These are phyloP conservation scores for Cladorrhinum sp. DNA, from an alignment of 2,329 filamentous ascomycete genomes.

Conservation along the genomic window DNA sequence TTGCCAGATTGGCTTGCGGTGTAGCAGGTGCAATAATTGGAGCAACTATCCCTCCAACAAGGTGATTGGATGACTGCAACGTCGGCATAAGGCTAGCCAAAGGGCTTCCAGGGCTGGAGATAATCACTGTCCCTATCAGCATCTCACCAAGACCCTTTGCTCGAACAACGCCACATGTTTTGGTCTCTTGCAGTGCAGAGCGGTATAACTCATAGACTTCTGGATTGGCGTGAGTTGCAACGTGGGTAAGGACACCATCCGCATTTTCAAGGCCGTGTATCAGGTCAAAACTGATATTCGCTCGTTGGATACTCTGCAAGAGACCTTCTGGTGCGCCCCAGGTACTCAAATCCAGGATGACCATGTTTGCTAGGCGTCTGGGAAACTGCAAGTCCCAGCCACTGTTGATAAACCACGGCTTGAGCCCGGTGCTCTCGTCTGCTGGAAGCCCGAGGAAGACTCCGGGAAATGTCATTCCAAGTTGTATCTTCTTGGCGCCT, in stretches of 20 bases:
- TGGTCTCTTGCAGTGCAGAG: slow-evolving; percentile 67
- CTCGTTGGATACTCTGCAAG: slow-evolving; percentile 67
- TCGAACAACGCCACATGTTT: slow-evolving; percentile 76
- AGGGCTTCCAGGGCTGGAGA: slow-evolving; percentile 68
- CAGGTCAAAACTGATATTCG: slow-evolving; percentile 76
- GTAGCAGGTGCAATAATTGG: slow-evolving; percentile 67
- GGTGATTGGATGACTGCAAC: slow-evolving; percentile 53
- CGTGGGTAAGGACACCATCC: slow-evolving; percentile 69
- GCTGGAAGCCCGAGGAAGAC: slow-evolving; percentile 80
- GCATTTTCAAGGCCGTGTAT: slow-evolving; percentile 77
- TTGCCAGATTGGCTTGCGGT: slow-evolving; percentile 64
- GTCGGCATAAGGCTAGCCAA: slow-evolving; percentile 69
- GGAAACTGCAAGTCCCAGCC: slow-evolving; percentile 76
- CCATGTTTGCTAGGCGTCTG: slow-evolving; percentile 61
- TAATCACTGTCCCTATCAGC: slow-evolving; percentile 75
- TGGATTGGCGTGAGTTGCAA: slow-evolving; percentile 69
- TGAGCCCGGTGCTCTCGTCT: slow-evolving; percentile 47
- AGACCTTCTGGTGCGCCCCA: slow-evolving; percentile 79
- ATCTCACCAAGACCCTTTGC: slow-evolving; percentile 68
- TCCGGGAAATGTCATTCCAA: slow-evolving; percentile 78
- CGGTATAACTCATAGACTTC: slow-evolving; percentile 79
- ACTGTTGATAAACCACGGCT: slow-evolving; percentile 83
- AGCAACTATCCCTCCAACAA: slow-evolving; percentile 73
- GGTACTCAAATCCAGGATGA: slow-evolving; percentile 65
- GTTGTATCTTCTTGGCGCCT: slow-evolving; percentile 74